Evolutionary conservation across 164 flowering plant species (phyloP).

Genomic region (Tinospora cordifolia): DNA sequence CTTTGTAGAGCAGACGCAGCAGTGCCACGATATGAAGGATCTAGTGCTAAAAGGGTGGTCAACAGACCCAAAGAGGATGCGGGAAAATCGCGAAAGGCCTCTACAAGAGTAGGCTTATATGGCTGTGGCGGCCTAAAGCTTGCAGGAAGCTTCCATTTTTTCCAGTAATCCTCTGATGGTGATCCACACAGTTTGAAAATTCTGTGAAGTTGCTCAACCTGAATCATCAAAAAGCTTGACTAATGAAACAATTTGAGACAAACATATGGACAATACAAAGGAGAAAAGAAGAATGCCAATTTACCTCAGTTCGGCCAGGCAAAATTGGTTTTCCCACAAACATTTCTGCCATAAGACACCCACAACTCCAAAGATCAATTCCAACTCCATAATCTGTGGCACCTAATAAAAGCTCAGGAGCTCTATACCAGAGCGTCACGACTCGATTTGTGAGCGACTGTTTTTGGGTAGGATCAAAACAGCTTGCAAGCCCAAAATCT

Average conservation of each 20-base stretch:
- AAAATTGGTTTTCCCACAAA: conserved; percentile 54
- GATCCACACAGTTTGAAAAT: conserved; percentile 74
- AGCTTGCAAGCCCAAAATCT: conserved; percentile 69
- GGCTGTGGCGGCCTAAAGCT: conserved; percentile 50
- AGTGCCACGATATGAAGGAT: conserved; percentile 50
- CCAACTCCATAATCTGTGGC: conserved; percentile 65
- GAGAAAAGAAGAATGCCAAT: background rate
- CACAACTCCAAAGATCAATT: conserved; percentile 75
- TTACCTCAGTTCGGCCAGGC: conserved; percentile 72
- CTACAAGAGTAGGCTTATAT: conserved; percentile 40
- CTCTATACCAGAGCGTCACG: conserved; percentile 75
- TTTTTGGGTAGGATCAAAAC: conserved; percentile 30
- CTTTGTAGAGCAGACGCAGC: conserved; percentile 49
- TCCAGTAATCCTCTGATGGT: conserved; percentile 67
- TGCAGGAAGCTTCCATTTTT: conserved; percentile 39
- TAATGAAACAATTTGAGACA: background rate
- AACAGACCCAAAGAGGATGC: conserved; percentile 45
- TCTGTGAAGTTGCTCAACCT: conserved; percentile 72
- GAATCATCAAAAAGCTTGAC: conserved; percentile 10
- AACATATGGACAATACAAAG: background rate
- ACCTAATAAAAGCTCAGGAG: conserved; percentile 69
- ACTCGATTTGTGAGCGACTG: conserved; percentile 55
- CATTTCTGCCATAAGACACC: conserved; percentile 71
- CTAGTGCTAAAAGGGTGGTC: conserved; percentile 47
- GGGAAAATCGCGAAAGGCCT: conserved; percentile 42